Conservation (phyloP, 345 rosid species). For the Citrus australasica region DNA sequence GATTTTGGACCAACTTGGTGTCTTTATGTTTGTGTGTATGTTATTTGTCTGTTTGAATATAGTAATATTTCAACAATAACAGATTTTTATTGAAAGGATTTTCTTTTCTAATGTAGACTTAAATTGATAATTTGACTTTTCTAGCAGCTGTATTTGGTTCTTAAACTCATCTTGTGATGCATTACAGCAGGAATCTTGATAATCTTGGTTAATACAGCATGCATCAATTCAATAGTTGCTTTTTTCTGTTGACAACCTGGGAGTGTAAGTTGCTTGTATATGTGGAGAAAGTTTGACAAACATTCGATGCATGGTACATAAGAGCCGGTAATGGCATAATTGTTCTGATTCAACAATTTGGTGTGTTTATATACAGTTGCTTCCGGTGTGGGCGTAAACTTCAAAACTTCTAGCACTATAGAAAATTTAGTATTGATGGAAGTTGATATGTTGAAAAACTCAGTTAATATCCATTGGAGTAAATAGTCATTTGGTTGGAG, state of each 20-base stretch:
- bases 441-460: not conserved
- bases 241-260: not conserved
- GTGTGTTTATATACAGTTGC: not conserved
- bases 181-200: not conserved
- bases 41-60: not conserved
- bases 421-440: not conserved
- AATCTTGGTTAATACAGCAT: not conserved
- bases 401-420: not conserved
- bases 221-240: not conserved
- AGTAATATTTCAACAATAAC: not conserved
- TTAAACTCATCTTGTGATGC: not conserved
- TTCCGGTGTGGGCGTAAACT: not conserved
- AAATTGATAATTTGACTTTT: not conserved
- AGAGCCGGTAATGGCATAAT: not conserved
- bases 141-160: not conserved
- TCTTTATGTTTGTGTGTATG: not conserved
- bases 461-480: not conserved
- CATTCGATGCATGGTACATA: not conserved
- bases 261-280: not conserved
- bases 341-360: not conserved
- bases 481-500: not conserved
- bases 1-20: not conserved
- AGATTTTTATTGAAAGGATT: not conserved
- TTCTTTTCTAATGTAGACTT: not conserved
- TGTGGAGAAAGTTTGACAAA: not conserved